A percentile compares a stretch with the other conserved stretches of the same genome.
Conservation (phyloP, 225 moss, liverwort and hornwort species). For the Neckera pumila region DNA sequence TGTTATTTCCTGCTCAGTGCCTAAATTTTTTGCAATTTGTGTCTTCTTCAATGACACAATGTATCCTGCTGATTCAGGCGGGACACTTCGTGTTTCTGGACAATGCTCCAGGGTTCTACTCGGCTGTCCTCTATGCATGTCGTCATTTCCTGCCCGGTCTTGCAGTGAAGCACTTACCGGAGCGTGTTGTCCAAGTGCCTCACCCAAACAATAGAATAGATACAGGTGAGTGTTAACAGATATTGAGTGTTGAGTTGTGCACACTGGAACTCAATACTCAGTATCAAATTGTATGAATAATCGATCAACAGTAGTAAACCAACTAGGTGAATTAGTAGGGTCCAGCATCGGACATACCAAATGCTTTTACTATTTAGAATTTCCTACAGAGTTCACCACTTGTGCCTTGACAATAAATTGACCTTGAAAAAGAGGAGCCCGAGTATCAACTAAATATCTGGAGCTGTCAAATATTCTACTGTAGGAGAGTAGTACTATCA, state of each 20-base stretch:
- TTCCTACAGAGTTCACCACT: background rate
- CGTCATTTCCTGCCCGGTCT: slow-evolving; percentile 20
- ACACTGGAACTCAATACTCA: too few relatives aligned
- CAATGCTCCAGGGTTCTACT: slow-evolving; percentile 50
- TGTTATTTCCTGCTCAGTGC: background rate
- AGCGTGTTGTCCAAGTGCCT: background rate
- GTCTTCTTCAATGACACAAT: background rate
- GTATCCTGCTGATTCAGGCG: background rate
- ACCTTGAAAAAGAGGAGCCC: background rate
- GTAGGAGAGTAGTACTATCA: background rate
- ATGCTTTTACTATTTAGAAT: background rate
- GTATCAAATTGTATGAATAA: background rate
- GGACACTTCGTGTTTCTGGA: background rate
- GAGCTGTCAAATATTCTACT: background rate
- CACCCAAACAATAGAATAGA: background rate
- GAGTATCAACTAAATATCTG: background rate
- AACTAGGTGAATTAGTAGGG: background rate
- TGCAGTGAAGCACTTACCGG: background rate
- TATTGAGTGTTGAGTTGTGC: background rate
- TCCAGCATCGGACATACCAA: background rate
- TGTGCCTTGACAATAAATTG: background rate
- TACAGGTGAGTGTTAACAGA: background rate
- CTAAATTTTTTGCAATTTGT: background rate
- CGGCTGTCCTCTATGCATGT: slow-evolving; percentile 48
- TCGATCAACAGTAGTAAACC: background rate